Base-by-base conservation (phyloP, 2,329 filamentous ascomycete genomes). In the Amesomyces nigricolor region DNA sequence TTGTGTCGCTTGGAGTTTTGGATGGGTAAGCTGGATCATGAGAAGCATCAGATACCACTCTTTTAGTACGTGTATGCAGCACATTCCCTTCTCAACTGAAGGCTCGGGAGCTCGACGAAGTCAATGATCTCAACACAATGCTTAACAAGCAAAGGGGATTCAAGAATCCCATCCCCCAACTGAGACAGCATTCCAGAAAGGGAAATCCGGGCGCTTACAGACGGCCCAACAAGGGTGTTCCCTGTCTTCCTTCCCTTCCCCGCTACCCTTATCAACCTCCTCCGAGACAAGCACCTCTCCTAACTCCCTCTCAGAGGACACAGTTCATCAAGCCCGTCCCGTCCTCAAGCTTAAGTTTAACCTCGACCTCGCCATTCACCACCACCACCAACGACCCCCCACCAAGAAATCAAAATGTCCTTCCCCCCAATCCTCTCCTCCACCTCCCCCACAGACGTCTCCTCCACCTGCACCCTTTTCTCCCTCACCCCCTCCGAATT, bases 401-500 rank as follows among this genome's bases (percentile, higher is more conserved):
- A 49, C 42, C 29, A 8, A 64, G 17, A 47, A 35, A 17, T 11
- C 22, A 26, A 16, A 26, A 37, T 35, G 16, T 5, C 30, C 17
- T 8, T 40, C 49, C 54, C 63, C 32, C 54, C 61, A 17, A 58
- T 66, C 51, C 62, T 60, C 57, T 65, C 63, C 32, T 63, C 58
- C 52, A 35, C 59, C 54, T 61, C 68, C 54, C 17, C 39, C 5
- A 37, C 58, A 22, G 62, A 64, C 55, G 59, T 70, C 51, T 39
- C 61, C 47, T 14, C 54, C 17, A 69, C 70, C 39, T 75, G 74
- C 67, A 48, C 60, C 13, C 62, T 68, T 32, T 70, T 78, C 68
- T 68, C 68, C 67, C 75, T 95, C 43, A 83, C 81, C 9, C 68
- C 72, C 14, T 68, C 74, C 47, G 86, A 95, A 69, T 81, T 95